Evolutionary conservation across 1,284 basidiomycete genomes (phyloP), one percentile per base, ranked within the genome.

Genomic region (Austroboletus olivaceoglutinosus): DNA sequence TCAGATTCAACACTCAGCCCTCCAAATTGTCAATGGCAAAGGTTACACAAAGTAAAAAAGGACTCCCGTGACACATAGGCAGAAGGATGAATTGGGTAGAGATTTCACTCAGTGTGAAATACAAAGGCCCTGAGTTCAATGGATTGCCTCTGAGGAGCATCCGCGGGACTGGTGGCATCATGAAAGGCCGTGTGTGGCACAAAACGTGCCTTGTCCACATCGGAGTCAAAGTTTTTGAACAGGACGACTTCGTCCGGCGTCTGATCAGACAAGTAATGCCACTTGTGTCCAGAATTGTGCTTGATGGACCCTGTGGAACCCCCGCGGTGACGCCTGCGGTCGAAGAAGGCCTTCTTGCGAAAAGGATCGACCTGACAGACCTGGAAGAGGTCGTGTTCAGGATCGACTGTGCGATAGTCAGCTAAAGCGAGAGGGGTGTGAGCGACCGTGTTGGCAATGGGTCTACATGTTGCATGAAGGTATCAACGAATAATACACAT

Each of bases 251-350:
- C n/a, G 34, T 36, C 34, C 34, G 34, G n/a, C 9, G 34, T 36
- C n/a, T 18, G 40, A 25, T 71, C 70, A 11, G 68, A 65, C 39
- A 78, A 61, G 65, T 76, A 80, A 58, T 78, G 76, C 76, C 76
- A 81, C 45, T 61, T 60, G 57, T 79, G 77, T n/a, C 58, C 52
- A 5, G 73, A 67, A 51, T 70, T 74, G 61, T 73, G 66, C 50
- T 54, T 56, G 43, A 3, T n/a, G n/a, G n/a, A n/a, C n/a, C n/a
- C 23, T 25, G 8, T 8, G 8, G 23, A 25, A 25, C 23, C 23
- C 23, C 4, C 25, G 10, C 6, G 25, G 10, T 25, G 6, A 25
- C 25, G 25, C 10, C 10, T 25, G 25, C 7, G 25, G 10, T 25
- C 25, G 9, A 25, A 25, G 5, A 5, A 8, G 23, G 9, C 5